These are phyloP conservation scores for Trametes cingulata DNA, from an alignment of 768 basidiomycete species.

Conservation along the genomic window DNA sequence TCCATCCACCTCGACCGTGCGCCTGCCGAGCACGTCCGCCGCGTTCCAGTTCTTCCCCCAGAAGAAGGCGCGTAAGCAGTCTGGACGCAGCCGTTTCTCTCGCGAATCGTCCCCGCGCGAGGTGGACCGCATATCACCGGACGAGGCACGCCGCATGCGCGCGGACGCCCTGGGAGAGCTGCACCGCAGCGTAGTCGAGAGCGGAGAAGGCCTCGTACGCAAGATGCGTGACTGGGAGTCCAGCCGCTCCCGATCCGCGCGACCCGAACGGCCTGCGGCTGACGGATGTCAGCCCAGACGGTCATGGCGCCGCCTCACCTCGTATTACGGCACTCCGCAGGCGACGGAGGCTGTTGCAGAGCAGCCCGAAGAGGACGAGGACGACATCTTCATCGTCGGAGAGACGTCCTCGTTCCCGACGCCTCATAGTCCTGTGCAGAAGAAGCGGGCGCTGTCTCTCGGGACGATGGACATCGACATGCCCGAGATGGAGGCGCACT, in stretches of 20 bases:
- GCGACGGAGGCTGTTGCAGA: constrained; percentile 12
- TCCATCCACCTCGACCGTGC: constrained; percentile 11
- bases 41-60: constrained; percentile 37
- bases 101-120: constrained; percentile 15
- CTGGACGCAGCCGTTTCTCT: constrained; percentile 8
- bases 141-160: constrained; percentile 48
- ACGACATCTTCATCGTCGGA: constrained; percentile 59
- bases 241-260: constrained; percentile 40
- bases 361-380: constrained; percentile 40
- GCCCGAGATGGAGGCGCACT: constrained; percentile 21
- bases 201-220: constrained; percentile 65
- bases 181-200: constrained; percentile 59
- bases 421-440: constrained; percentile 23
- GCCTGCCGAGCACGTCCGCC: constrained; percentile 32
- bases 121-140: constrained; percentile 13
- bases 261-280: constrained; percentile 2
- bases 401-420: constrained; percentile 32
- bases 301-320: constrained; percentile 12
- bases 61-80: constrained; percentile 11
- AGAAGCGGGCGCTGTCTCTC: constrained; percentile 48
- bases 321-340: constrained; percentile 18
- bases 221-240: constrained; percentile 76
- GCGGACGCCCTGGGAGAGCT: constrained; percentile 69
- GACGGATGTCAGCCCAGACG: not conserved
- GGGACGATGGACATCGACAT: constrained; percentile 44